phyloP scores from a whole-genome alignment of 1,139 yeast genomes.

The Protomyces inundatus region DNA sequence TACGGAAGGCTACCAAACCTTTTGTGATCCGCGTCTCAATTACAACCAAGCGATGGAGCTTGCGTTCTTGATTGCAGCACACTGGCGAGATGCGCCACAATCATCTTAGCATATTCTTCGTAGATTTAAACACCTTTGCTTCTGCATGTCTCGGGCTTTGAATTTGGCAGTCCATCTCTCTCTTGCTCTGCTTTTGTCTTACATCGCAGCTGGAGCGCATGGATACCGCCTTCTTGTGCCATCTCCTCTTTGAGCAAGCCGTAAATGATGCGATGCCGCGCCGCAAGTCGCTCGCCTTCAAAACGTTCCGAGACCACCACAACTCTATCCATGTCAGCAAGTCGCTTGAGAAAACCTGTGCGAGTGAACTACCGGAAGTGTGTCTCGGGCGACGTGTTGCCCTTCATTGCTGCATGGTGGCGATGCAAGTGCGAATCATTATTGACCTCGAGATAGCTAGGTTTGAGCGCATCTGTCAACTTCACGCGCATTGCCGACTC shows the following conservation, averaged over 20 bases:
- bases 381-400: constrained; percentile 64
- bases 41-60: constrained; percentile 43
- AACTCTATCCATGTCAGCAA: not conserved
- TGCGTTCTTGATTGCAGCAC: constrained; percentile 43
- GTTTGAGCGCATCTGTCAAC: constrained; percentile 26
- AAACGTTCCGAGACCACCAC: constrained; percentile 63
- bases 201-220: constrained; percentile 82
- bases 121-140: not conserved
- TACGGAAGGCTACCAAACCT: constrained; percentile 45
- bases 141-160: constrained; percentile 19
- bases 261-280: constrained; percentile 75
- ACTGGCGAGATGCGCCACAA: constrained; percentile 15
- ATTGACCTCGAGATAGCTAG: constrained; percentile 46
- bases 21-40: constrained; percentile 45
- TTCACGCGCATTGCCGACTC: constrained; percentile 12
- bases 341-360: not conserved
- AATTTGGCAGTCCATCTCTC: constrained; percentile 6
- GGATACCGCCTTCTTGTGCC: constrained; percentile 56
- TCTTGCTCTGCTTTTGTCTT: constrained; percentile 60
- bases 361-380: constrained; percentile 50
- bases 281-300: constrained; percentile 60
- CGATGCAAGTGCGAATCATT: constrained; percentile 89
- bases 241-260: constrained; percentile 66
- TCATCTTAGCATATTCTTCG: not conserved
- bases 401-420: constrained; percentile 78